These are phyloP conservation scores for Ceratobasidium papillatum DNA, from an alignment of 1,284 basidiomycete species.

Conservation along the genomic window DNA sequence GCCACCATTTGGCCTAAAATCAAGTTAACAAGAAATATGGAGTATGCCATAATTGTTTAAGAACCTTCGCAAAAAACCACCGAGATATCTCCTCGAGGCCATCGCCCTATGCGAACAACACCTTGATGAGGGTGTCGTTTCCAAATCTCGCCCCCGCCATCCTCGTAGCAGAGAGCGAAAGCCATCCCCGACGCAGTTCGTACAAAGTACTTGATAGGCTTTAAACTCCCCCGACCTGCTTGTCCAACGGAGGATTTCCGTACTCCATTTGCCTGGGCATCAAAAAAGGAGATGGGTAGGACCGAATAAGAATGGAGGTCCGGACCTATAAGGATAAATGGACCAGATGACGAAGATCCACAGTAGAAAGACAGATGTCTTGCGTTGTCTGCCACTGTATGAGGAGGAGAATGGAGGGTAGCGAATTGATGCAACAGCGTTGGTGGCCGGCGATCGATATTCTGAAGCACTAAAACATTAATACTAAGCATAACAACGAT, in stretches of 20 bases:
- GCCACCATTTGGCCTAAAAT: neutral
- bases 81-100: conserved; percentile 57
- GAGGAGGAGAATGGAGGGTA: conserved; percentile 67
- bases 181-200: conserved; percentile 79
- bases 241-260: conserved; percentile 2
- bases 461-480: conserved; percentile 55
- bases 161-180: conserved; percentile 67
- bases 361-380: conserved; percentile 55
- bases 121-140: conserved; percentile 54
- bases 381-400: conserved; percentile 46
- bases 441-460: conserved; percentile 88
- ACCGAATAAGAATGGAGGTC: conserved; percentile 67
- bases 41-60: neutral
- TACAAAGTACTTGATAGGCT: conserved; percentile 64
- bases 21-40: conserved; percentile 49
- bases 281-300: conserved; percentile 66
- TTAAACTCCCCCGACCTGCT: conserved; percentile 31
- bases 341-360: conserved; percentile 55
- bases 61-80: conserved; percentile 25
- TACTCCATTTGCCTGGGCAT: conserved; percentile 56
- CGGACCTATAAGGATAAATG: conserved; percentile 65
- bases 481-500: neutral
- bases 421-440: conserved; percentile 82
- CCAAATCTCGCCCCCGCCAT: conserved; percentile 69
- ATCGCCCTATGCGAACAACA: conserved; percentile 54